Base-by-base conservation (phyloP, 1,284 basidiomycete species). In the Malassezia pachydermatis region DNA sequence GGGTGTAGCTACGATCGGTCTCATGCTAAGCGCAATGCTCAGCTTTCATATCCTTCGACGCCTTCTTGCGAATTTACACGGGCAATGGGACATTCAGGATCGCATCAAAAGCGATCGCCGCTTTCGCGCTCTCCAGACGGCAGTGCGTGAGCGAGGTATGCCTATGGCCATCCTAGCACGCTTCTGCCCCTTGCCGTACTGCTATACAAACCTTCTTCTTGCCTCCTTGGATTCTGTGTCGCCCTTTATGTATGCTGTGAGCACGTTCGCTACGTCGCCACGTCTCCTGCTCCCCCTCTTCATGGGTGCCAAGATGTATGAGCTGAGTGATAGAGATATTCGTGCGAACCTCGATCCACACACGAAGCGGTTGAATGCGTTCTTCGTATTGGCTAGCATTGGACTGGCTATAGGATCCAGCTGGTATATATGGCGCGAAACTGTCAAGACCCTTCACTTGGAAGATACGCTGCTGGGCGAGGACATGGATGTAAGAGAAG, bases 201-300 rank as follows among this genome's bases (percentile, higher is more conserved):
- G 41, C 45, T 58, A 48, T 48, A 59, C 58, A 5, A 62, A 62
- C 30, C 51, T 62, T 10, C 53, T 60, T 19, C 53, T 62, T 29
- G 58, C 60, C 29, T 57, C 59, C 4, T 51, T 67, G 17, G 57
- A 64, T 22, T 51, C 63, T 1, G 51, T 70, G 1, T 27, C 53
- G 0, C 51, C 60, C 22, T 23, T 37, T 4, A 54, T 59, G n/a
- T 69, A 61, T 35, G 13, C 67, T 16, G n/a, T 58, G 7, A 62
- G 67, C 5, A 63, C 67, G 2, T 48, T 57, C 9, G 25, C 57
- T 10, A 65, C 63, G 35, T 62, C 65, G 4, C 67, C 67, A 14
- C 68, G 67, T 32, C 48, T 70, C n/a, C 38, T 67, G 16, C 19
- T 70, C 10, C 67, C 69, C 36, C 60, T 69, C 23, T 70, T 60